These are phyloP conservation scores for Colletotrichum sp. DNA, from an alignment of 2,329 filamentous ascomycete genomes.

Conservation along the genomic window DNA sequence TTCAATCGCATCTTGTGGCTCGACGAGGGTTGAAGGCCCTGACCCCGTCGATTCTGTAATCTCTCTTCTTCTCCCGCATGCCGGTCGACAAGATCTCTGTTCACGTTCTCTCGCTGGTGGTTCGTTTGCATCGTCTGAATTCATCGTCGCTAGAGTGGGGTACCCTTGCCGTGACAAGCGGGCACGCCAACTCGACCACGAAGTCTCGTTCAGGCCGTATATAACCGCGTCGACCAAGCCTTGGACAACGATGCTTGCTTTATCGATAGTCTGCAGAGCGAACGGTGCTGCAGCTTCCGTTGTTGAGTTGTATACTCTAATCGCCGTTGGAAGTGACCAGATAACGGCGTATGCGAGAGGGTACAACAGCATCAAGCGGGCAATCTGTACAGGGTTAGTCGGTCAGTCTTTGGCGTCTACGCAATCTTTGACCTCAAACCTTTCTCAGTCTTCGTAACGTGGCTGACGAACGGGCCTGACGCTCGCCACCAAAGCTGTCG, in stretches of 20 bases:
- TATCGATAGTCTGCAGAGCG: constrained; percentile 38
- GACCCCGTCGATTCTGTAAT: background rate
- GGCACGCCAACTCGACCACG: background rate
- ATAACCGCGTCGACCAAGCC: constrained; percentile 45
- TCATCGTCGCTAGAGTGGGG: background rate
- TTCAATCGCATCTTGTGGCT: background rate
- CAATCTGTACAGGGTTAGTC: constrained; percentile 29
- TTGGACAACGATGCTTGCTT: constrained; percentile 44
- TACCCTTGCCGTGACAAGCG: background rate
- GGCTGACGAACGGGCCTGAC: background rate
- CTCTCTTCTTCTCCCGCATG: background rate
- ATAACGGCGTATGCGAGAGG: constrained; percentile 45
- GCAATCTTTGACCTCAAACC: constrained; percentile 7
- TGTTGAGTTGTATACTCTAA: constrained; percentile 43
- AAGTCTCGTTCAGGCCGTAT: constrained; percentile 33
- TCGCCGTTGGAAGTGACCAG: constrained; percentile 43
- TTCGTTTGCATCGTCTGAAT: background rate
- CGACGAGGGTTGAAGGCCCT: background rate
- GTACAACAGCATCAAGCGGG: constrained; percentile 46
- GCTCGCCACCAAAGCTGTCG: background rate
- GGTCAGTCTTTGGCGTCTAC: background rate
- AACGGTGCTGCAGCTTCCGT: constrained; percentile 37
- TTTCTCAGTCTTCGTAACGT: constrained; percentile 26
- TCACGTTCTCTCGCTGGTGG: background rate
- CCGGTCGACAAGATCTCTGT: background rate